Conservation (phyloP, 345 rosid species). For the Rhodamnia argentea region DNA sequence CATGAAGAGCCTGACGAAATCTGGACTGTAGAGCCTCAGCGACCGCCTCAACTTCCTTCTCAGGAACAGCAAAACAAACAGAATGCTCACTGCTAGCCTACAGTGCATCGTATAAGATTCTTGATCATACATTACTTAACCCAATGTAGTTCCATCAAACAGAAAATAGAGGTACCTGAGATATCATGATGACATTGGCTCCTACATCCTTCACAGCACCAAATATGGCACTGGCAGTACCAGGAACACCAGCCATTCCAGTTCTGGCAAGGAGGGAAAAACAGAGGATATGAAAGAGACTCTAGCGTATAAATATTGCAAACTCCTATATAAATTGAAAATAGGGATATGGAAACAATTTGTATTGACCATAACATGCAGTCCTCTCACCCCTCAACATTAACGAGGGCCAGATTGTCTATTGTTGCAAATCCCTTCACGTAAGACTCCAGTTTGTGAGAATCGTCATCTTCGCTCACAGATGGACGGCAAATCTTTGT, state of each 20-base stretch:
- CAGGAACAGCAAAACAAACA: constrained; percentile 98
- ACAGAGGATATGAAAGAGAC: not conserved
- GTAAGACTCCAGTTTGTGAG: constrained; percentile 33
- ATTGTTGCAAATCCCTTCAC: constrained; percentile 98
- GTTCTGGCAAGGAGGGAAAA: constrained; percentile 36
- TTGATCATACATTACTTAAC: not conserved
- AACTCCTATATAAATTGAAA: not conserved
- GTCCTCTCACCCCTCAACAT: constrained; percentile 89
- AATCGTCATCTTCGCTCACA: constrained; percentile 36
- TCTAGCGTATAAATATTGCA: not conserved
- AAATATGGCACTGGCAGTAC: constrained; percentile 92
- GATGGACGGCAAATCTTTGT: constrained; percentile 62
- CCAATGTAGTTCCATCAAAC: not conserved
- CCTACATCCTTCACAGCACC: constrained; percentile 94
- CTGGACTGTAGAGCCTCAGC: constrained; percentile 78
- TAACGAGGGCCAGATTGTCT: constrained; percentile 91
- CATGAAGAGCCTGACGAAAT: constrained; percentile 78
- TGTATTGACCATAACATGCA: not conserved
- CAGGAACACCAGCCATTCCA: constrained; percentile 99
- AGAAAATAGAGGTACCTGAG: constrained; percentile 48
- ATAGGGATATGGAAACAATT: not conserved
- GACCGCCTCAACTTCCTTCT: constrained; percentile 89
- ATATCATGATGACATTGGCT: constrained; percentile 98
- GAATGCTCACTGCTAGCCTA: constrained; percentile 99
- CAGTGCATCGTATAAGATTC: not conserved